Evolutionary conservation across 23 red algal genomes (phyloP).

Genomic region (Chondrus crispus): DNA sequence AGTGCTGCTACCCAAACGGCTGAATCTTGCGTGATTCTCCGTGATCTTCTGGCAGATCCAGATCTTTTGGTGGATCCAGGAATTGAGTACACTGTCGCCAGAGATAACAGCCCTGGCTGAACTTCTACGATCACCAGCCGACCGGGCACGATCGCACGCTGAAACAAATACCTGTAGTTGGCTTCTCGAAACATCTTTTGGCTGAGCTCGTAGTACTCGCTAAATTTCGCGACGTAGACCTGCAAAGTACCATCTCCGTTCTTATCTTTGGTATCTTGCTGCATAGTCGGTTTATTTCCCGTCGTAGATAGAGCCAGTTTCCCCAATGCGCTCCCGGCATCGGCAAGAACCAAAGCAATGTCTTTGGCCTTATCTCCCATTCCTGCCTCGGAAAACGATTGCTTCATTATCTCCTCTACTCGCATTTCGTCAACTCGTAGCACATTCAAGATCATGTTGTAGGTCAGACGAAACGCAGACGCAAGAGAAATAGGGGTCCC

Average conservation of each 20-base stretch:
- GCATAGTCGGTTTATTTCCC: background rate
- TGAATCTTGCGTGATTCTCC: background rate
- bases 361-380: background rate
- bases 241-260: background rate
- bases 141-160: background rate
- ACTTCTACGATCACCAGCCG: background rate
- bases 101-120: background rate
- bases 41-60: background rate
- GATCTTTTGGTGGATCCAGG: background rate
- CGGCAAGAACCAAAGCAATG: background rate
- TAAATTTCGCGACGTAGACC: background rate
- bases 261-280: background rate
- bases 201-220: background rate
- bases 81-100: background rate
- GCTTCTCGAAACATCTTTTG: background rate
- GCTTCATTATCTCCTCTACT: slow-evolving; percentile 85
- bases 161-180: background rate
- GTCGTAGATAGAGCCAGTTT: background rate
- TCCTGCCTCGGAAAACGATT: slow-evolving; percentile 64
- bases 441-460: slow-evolving; percentile 92
- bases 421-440: slow-evolving; percentile 75
- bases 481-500: slow-evolving; percentile 40
- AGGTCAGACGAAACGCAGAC: slow-evolving; percentile 81
- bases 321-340: background rate
- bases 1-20: background rate